Conservation (phyloP, 2,329 filamentous ascomycete genomes). For the Xylariales sp. region DNA sequence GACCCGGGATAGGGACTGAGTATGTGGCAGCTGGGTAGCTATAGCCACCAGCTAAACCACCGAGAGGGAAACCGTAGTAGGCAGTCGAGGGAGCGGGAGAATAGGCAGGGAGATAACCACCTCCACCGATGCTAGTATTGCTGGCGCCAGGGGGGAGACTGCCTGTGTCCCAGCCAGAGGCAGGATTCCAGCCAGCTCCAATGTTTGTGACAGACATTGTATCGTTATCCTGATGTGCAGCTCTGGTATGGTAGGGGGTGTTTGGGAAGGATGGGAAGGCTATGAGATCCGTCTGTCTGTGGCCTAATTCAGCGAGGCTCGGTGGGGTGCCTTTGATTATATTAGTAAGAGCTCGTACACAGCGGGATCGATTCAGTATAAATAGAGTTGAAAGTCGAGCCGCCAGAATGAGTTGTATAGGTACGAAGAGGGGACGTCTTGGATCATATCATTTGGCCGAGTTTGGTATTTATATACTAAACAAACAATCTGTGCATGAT, state of each 20-base stretch:
- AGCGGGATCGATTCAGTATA: too few species aligned
- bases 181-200: conserved; percentile 27
- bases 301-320: too few species aligned
- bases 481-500: background rate
- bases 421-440: too few species aligned
- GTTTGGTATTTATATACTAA: background rate
- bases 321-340: too few species aligned
- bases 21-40: background rate
- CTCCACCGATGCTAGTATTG: background rate
- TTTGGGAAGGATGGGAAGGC: background rate
- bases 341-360: too few species aligned
- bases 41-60: conserved; percentile 14
- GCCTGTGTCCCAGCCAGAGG: conserved; percentile 32
- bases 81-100: background rate
- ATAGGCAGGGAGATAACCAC: background rate
- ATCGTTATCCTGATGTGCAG: too few species aligned
- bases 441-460: background rate
- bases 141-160: conserved; percentile 10
- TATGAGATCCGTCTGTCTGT: too few species aligned
- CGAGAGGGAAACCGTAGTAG: conserved; percentile 10
- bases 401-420: too few species aligned
- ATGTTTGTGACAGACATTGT: background rate
- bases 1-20: conserved; percentile 9
- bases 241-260: too few species aligned
- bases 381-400: too few species aligned